Conservation (phyloP, 306 rosid genomes). For the Pterocarpus macrocarpus region DNA sequence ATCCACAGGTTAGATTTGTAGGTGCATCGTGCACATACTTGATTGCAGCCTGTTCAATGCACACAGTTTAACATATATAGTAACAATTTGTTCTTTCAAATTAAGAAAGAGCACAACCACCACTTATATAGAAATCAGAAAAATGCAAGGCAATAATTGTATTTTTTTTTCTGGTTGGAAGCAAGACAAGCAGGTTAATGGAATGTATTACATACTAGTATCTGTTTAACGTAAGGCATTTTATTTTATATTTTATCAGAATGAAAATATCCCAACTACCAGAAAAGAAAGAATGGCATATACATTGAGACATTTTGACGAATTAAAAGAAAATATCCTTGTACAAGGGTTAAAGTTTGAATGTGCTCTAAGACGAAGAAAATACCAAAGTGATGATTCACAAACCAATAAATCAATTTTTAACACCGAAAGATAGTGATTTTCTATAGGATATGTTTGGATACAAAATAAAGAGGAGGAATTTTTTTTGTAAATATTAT, state of each 20-base stretch:
- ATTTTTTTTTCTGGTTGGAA: neutral
- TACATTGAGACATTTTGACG: too few species aligned
- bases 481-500: too few species aligned
- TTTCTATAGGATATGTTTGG: neutral
- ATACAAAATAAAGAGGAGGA: too few species aligned
- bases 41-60: slow-evolving; percentile 46
- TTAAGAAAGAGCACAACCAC: slow-evolving; percentile 30
- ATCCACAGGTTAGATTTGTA: slow-evolving; percentile 39
- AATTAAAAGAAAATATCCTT: too few species aligned
- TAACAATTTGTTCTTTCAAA: slow-evolving; percentile 31
- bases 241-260: neutral
- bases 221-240: neutral
- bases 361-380: neutral
- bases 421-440: neutral
- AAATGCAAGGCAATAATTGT: neutral
- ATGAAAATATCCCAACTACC: neutral
- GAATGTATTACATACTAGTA: neutral
- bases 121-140: neutral
- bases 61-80: slow-evolving; percentile 31
- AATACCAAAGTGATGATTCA: neutral
- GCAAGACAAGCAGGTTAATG: neutral
- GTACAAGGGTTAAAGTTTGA: neutral
- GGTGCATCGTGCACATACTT: slow-evolving; percentile 61
- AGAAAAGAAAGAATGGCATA: neutral
- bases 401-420: neutral